Base-by-base conservation (phyloP, 2,329 filamentous ascomycete species). In the Cucurbitaria berberidis region DNA sequence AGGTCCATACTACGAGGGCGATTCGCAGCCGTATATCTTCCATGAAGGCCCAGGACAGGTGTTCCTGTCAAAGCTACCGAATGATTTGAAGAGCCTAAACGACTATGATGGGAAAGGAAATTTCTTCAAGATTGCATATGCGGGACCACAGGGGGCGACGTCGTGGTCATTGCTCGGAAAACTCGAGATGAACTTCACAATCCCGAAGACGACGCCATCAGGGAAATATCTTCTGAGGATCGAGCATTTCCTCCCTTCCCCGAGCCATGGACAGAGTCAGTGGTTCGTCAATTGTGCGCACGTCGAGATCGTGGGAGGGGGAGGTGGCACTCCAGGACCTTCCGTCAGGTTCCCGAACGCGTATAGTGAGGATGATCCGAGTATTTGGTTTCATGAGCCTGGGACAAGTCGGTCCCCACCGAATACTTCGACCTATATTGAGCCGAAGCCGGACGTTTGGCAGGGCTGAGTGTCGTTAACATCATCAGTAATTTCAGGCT, bases 241-340 rank as follows among this genome's bases (percentile, higher is more conserved):
- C 26, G 61, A 66, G 46, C 59, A 66, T 10, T 60, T 59, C 26
- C 34, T 58, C 15, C 45, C 51, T 10, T 39, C 34, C 46, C 22
- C 43, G 15, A 35, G 24, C 10, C 40, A 30, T 13, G 48, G 45
- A 3, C 34, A 55, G 27, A 57, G 48, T 32, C 59, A 63, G 36
- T 65, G 48, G 44, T 63, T 54, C 43, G 58, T 63, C 0, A 55
- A 44, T 32, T 63, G 63, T 41, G 63, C 60, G 21, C 59, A 62
- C 43, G 45, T 64, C 7, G 57, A 64, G 34, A 52, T 64, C 39
- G 48, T 59, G 5, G 59, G 63, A 8, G 21, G 22, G 9, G 60
- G 55, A 2, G 42, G 39, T 2, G 55, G 57, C 5, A 38, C 22
- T 5, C 58, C 54, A 10, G 47, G 29, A 5, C 32, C 24, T 10